Conservation (phyloP, 805 yeast genomes). For the Suhomyces sp. region DNA sequence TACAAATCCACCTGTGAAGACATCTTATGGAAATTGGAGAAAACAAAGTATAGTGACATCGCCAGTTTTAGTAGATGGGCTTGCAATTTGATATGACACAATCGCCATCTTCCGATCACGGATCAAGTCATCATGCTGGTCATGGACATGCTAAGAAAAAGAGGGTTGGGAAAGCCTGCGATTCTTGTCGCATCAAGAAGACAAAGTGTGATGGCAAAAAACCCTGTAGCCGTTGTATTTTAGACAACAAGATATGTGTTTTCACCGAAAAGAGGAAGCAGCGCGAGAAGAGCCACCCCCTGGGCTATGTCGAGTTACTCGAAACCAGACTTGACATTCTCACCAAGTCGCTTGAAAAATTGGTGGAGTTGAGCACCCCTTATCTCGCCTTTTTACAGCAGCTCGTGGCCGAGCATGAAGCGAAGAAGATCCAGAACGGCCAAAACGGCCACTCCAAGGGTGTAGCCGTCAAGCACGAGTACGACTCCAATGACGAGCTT, state of each 20-base stretch:
- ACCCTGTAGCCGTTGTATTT: slow-evolving; percentile 55
- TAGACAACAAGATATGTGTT: slow-evolving; percentile 57
- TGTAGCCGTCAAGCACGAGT: not conserved
- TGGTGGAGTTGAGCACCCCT: slow-evolving; percentile 19
- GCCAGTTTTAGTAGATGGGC: not conserved
- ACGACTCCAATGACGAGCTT: slow-evolving; percentile 5
- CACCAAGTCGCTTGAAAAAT: slow-evolving; percentile 47
- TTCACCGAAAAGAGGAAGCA: slow-evolving; percentile 54
- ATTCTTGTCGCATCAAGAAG: slow-evolving; percentile 58
- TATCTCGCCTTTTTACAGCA: slow-evolving; percentile 27
- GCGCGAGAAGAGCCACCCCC: slow-evolving; percentile 55
- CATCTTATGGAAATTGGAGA: not conserved
- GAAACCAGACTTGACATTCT: slow-evolving; percentile 56
- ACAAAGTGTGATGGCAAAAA: slow-evolving; percentile 63
- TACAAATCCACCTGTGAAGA: not conserved
- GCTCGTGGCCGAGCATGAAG: slow-evolving; percentile 11
- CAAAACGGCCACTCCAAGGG: not conserved
- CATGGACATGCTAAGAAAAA: slow-evolving; percentile 35
- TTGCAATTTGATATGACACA: slow-evolving; percentile 1
- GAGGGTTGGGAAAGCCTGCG: slow-evolving; percentile 64
- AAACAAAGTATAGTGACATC: not conserved
- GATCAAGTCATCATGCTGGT: not conserved
- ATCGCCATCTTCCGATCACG: slow-evolving; percentile 1
- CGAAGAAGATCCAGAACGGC: not conserved
- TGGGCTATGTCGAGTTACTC: slow-evolving; percentile 60